These are phyloP conservation scores for Auricularia heimuer DNA, from an alignment of 768 basidiomycete species.

Conservation along the genomic window DNA sequence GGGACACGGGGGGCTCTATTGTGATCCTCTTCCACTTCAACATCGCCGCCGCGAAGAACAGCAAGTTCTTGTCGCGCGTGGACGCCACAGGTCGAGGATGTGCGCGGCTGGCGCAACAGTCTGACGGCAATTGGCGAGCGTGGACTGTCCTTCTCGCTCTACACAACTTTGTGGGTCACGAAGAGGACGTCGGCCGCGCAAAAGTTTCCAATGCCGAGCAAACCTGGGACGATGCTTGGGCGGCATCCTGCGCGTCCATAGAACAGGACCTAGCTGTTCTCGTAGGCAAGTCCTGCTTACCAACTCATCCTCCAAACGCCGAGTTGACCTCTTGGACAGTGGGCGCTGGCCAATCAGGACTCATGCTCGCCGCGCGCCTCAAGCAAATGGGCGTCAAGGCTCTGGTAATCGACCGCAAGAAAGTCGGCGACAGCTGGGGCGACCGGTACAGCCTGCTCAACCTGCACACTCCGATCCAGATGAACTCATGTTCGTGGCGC, in stretches of 20 bases:
- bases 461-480: conserved; percentile 22
- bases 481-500: neutral
- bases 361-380: conserved; percentile 33
- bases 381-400: conserved; percentile 30
- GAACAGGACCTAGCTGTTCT: conserved; percentile 30
- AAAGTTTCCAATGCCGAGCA: neutral
- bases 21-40: conserved; percentile 21
- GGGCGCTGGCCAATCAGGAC: conserved; percentile 34
- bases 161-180: conserved; percentile 26
- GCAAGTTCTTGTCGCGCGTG: conserved; percentile 23
- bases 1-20: conserved; percentile 9
- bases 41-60: conserved; percentile 22
- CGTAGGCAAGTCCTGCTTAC: conserved; percentile 22
- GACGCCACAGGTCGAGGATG: conserved; percentile 26
- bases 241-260: conserved; percentile 1
- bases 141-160: conserved; percentile 25
- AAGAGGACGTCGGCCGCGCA: conserved; percentile 7
- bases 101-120: conserved; percentile 21
- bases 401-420: conserved; percentile 28
- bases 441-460: conserved; percentile 32
- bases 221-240: neutral
- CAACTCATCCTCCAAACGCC: neutral
- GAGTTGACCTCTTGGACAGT: conserved; percentile 17
- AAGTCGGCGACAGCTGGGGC: conserved; percentile 35
- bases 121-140: conserved; percentile 25